Evolutionary conservation across 148 eudicot species (phyloP).

Genomic region (Heliosperma pusillum): DNA sequence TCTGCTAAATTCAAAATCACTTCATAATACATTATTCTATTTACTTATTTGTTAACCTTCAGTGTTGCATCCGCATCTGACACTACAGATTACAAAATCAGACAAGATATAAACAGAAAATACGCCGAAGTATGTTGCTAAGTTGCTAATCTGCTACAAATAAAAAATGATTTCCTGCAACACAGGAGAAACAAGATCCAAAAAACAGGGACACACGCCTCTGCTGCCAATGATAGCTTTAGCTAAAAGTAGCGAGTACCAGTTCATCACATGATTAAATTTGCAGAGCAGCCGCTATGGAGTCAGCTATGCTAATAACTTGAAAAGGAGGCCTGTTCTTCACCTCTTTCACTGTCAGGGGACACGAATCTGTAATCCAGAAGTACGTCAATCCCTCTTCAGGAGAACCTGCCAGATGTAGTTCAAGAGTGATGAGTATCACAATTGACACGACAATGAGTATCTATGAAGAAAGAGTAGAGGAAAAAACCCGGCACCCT

Average conservation of each 20-base stretch:
- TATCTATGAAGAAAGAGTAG: too few relatives aligned
- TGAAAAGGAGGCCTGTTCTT: constrained; percentile 74
- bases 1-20: too few relatives aligned
- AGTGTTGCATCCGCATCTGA: neutral
- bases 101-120: neutral
- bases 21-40: too few relatives aligned
- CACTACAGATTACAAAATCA: neutral
- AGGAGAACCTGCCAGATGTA: constrained; percentile 49
- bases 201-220: neutral
- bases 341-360: constrained; percentile 73
- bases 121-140: neutral
- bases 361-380: constrained; percentile 98
- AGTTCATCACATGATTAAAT: constrained; percentile 17
- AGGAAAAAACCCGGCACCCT: neutral
- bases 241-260: neutral
- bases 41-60: neutral
- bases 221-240: neutral
- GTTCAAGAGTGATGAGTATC: neutral
- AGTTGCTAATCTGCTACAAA: neutral
- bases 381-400: constrained; percentile 73
- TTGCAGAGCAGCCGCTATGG: constrained; percentile 82
- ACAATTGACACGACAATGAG: neutral
- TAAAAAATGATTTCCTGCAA: neutral
- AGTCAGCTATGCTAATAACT: constrained; percentile 78
- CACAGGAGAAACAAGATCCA: neutral